phyloP scores from a whole-genome alignment of 2,329 filamentous ascomycete genomes.

The Emergomyces africanus region DNA sequence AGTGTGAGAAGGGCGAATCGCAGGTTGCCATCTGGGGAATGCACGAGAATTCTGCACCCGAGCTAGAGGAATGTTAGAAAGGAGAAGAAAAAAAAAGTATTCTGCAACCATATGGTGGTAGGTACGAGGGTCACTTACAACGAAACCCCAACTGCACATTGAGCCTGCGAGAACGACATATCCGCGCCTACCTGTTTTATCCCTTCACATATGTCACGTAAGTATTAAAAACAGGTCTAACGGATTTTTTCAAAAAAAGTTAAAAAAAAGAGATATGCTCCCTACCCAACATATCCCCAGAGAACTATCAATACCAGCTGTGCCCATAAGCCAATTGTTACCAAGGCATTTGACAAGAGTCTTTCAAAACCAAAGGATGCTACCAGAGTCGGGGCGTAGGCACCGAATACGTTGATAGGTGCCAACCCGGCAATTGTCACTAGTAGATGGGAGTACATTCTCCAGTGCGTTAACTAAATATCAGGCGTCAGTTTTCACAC shows the following conservation, averaged over 20 bases:
- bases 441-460: constrained; percentile 37
- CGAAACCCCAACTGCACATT: constrained; percentile 6
- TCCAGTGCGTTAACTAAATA: constrained; percentile 35
- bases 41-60: neutral
- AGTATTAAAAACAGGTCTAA: neutral
- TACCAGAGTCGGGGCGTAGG: constrained; percentile 40
- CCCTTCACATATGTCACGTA: neutral
- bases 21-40: neutral
- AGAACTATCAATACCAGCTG: constrained; percentile 5
- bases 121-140: neutral
- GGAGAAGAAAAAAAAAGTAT: too few relatives aligned
- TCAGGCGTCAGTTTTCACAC: constrained; percentile 24
- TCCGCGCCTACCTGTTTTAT: constrained; percentile 3
- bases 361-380: constrained; percentile 35
- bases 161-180: constrained; percentile 4
- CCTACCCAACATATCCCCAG: constrained; percentile 5
- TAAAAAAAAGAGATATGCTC: neutral
- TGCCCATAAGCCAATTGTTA: constrained; percentile 31
- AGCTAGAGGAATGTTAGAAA: constrained; percentile 1
- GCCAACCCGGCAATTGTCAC: constrained; percentile 35
- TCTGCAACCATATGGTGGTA: neutral
- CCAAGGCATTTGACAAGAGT: constrained; percentile 38
- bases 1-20: constrained; percentile 5
- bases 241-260: neutral
- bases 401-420: constrained; percentile 38